Conservation (phyloP, 108 stramenopile species). For the Discostella pseudostelligera region DNA sequence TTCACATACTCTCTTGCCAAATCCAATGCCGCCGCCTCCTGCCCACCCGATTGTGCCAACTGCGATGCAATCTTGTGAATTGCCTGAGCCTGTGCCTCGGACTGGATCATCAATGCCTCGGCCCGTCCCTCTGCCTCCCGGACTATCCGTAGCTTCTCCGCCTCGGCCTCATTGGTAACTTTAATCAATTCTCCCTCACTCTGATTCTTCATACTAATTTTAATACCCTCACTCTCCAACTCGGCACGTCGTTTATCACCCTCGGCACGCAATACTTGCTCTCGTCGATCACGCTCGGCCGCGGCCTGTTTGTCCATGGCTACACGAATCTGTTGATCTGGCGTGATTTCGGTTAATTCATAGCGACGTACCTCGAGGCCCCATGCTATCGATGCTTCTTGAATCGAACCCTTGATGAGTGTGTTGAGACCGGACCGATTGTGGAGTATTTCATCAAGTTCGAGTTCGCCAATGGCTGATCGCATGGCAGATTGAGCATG, state of each 20-base stretch:
- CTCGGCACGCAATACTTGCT: constrained; percentile 94
- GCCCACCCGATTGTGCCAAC: constrained; percentile 65
- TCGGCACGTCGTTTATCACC: constrained; percentile 91
- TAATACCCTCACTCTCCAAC: constrained; percentile 93
- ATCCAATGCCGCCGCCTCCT: constrained; percentile 89
- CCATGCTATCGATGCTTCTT: constrained; percentile 95
- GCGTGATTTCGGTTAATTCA: constrained; percentile 97
- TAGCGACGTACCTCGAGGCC: constrained; percentile 92
- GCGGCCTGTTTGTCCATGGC: constrained; percentile 99
- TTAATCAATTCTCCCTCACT: constrained; percentile 95
- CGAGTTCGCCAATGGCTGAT: constrained; percentile 98
- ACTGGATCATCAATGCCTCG: constrained; percentile 81
- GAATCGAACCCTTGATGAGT: constrained; percentile 86
- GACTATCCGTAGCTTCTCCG: constrained; percentile 72
- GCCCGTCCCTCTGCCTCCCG: constrained; percentile 93
- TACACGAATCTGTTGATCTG: constrained; percentile 92
- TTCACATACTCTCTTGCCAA: constrained; percentile 90
- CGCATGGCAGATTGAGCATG: constrained; percentile 98
- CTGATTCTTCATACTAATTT: constrained; percentile 93
- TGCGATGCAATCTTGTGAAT: constrained; percentile 66
- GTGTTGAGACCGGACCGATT: constrained; percentile 89
- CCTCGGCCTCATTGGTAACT: constrained; percentile 91
- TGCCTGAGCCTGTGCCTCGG: constrained; percentile 89
- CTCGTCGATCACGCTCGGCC: constrained; percentile 91
- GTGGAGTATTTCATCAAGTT: constrained; percentile 98